Evolutionary conservation across 768 basidiomycete genomes (phyloP).

Genomic region (Tricholoma sp.): DNA sequence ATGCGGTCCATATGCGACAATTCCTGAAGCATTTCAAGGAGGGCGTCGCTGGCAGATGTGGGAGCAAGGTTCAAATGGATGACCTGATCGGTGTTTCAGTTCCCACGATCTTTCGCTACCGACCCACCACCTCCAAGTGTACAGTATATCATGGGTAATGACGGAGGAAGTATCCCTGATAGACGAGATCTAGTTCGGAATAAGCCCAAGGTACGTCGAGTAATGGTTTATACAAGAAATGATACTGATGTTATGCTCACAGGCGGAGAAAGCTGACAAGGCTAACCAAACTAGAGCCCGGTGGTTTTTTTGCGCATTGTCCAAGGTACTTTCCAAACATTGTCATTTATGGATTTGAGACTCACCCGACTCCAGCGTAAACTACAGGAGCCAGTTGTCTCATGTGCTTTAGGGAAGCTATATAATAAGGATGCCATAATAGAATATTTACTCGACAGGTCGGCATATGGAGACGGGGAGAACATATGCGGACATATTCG

Average conservation of each 20-base stretch:
- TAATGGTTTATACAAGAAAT: neutral
- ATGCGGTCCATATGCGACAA: conserved; percentile 93
- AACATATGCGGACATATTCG: conserved; percentile 87
- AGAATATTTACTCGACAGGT: conserved; percentile 81
- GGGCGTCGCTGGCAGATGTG: neutral
- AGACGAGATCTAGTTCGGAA: conserved; percentile 71
- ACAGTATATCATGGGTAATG: conserved; percentile 64
- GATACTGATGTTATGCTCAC: neutral
- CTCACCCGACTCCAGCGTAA: conserved; percentile 45
- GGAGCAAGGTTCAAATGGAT: neutral
- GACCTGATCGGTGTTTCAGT: neutral
- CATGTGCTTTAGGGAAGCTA: conserved; percentile 87
- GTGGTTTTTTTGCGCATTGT: conserved; percentile 93
- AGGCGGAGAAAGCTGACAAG: conserved; percentile 87
- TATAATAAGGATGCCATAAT: conserved; percentile 96
- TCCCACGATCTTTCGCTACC: neutral
- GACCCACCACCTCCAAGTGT: neutral
- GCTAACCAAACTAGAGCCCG: conserved; percentile 82
- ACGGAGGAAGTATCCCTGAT: conserved; percentile 86
- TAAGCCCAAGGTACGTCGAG: conserved; percentile 56
- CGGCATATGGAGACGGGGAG: conserved; percentile 85
- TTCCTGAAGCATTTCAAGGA: conserved; percentile 79
- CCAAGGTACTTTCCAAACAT: conserved; percentile 56
- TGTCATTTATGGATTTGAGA: neutral
- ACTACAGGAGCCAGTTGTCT: conserved; percentile 86